These are phyloP conservation scores for Sphaerosporella brunnea DNA, from an alignment of 495 filamentous ascomycete species.

Conservation along the genomic window DNA sequence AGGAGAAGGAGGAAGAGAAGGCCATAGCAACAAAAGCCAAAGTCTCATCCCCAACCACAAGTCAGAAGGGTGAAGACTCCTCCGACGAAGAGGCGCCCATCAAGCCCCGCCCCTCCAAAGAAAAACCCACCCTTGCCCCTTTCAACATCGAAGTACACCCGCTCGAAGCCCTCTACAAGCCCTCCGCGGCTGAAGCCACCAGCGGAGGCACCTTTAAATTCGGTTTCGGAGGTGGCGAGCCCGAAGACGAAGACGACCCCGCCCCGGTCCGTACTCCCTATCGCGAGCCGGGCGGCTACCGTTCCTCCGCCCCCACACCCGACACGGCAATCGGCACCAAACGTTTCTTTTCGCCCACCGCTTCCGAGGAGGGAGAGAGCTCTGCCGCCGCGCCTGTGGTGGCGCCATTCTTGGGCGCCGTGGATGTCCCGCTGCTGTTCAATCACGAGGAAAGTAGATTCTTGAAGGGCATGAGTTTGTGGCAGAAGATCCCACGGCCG, in stretches of 20 bases:
- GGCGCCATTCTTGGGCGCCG: neutral
- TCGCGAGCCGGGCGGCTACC: conserved; percentile 15
- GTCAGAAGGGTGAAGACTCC: conserved; percentile 16
- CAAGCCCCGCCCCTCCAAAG: conserved; percentile 7
- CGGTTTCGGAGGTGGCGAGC: conserved; percentile 30
- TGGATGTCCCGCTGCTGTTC: conserved; percentile 15
- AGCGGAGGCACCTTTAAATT: conserved; percentile 36
- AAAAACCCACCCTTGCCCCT: conserved; percentile 30
- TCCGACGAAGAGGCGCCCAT: conserved; percentile 37
- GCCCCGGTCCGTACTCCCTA: conserved; percentile 22
- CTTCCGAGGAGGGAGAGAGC: neutral
- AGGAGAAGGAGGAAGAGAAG: neutral
- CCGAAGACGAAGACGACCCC: conserved; percentile 35
- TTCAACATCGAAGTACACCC: too few relatives aligned
- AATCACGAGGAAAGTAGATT: conserved; percentile 20
- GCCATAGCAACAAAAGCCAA: too few relatives aligned
- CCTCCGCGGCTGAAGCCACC: conserved; percentile 26
- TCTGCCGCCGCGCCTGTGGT: neutral
- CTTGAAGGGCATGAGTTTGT: conserved; percentile 20
- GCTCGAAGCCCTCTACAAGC: conserved; percentile 78
- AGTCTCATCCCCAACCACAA: conserved; percentile 2
- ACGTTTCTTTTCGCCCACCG: conserved; percentile 27
- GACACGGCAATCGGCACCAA: conserved; percentile 66
- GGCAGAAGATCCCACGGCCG: conserved; percentile 13
- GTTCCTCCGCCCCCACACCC: conserved; percentile 68